A percentile compares a stretch with the other conserved stretches of the same genome.
Conservation (phyloP, 2,329 filamentous ascomycete genomes). For the Colletotrichum sublineola region DNA sequence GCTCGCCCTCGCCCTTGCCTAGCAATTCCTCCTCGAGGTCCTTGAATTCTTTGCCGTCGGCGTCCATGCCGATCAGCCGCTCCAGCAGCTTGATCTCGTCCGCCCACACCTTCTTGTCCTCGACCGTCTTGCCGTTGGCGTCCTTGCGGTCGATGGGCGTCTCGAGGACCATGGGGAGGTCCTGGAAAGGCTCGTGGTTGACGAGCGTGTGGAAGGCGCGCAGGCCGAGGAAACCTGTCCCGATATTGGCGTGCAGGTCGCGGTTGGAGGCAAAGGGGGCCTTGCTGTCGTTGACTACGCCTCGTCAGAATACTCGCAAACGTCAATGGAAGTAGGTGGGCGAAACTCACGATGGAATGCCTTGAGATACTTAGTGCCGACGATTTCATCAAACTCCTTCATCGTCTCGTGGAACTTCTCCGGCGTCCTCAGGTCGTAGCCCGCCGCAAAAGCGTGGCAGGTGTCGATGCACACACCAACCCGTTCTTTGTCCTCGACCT, state of each 20-base stretch:
- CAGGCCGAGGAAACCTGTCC: constrained; percentile 91
- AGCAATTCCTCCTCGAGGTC: constrained; percentile 74
- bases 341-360: constrained; percentile 75
- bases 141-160: constrained; percentile 88
- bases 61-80: constrained; percentile 85
- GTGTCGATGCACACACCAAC: constrained; percentile 97
- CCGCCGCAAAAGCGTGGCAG: constrained; percentile 94
- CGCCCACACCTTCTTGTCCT: constrained; percentile 90
- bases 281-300: constrained; percentile 90
- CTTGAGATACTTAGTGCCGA: constrained; percentile 83
- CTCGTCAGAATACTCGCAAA: constrained; percentile 24
- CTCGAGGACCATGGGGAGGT: constrained; percentile 92
- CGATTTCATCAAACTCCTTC: constrained; percentile 78
- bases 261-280: constrained; percentile 84
- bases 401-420: constrained; percentile 81
- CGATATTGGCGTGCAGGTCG: constrained; percentile 96
- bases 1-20: constrained; percentile 76
- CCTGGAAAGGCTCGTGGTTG: constrained; percentile 82
- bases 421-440: constrained; percentile 87
- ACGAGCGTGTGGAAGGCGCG: constrained; percentile 92
- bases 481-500: constrained; percentile 83
- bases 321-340: too few species aligned
- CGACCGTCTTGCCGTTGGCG: constrained; percentile 73
- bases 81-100: constrained; percentile 96
- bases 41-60: constrained; percentile 79